A percentile compares a stretch with the other conserved stretches of the same genome.
phyloP scores from a whole-genome alignment of 176 grass and related monocot species.

The Avena atlantica region DNA sequence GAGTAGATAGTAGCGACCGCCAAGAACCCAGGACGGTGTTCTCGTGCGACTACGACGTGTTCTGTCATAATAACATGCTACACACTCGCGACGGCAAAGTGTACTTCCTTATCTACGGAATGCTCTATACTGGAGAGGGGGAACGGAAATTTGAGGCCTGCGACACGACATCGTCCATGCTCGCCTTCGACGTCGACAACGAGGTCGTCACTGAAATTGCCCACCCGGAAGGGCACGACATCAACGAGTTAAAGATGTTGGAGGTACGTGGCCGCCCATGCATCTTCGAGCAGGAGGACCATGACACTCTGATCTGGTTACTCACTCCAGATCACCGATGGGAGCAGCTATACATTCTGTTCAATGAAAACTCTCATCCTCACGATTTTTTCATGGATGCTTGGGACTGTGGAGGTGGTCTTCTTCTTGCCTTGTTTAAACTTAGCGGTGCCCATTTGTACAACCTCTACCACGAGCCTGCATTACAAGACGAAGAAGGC shows the following conservation, averaged over 20 bases:
- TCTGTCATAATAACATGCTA: background rate
- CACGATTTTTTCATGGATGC: background rate
- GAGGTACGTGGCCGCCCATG: no score
- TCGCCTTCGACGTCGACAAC: no score
- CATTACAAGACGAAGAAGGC: background rate
- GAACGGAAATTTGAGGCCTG: no score
- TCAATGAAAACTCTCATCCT: background rate
- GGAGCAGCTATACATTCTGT: background rate
- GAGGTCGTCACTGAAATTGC: no score
- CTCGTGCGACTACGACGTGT: background rate
- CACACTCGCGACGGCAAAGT: background rate
- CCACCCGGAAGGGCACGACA: no score
- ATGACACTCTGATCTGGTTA: background rate
- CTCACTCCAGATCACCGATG: conserved; percentile 4
- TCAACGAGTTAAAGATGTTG: no score
- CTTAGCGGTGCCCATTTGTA: background rate
- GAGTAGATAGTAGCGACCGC: no score
- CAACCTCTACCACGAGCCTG: background rate
- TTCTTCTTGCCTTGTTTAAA: background rate
- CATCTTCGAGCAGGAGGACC: no score
- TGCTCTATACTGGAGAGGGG: no score
- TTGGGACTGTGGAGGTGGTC: background rate
- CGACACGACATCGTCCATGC: no score
- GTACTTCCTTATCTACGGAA: background rate
- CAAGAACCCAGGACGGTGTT: background rate